A percentile compares a stretch with the other conserved stretches of the same genome.
Evolutionary conservation across 352 stramenopile species (phyloP).

Genomic region (Nannochloropsis limnetica): DNA sequence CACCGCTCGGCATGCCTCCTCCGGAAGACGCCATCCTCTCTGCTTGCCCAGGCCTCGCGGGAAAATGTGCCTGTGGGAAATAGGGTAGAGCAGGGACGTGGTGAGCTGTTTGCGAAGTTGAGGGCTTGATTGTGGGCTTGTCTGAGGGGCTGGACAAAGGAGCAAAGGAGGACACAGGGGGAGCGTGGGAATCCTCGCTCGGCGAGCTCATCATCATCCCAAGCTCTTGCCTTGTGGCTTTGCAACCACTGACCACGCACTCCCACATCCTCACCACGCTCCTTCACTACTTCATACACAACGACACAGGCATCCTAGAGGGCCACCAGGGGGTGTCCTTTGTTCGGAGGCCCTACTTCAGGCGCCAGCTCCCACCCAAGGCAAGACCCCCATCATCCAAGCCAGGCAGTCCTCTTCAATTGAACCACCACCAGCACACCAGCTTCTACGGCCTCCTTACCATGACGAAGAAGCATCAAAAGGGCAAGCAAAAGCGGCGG

Average conservation of each 20-base stretch:
- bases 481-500: constrained; percentile 29
- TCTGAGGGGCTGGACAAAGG: too few species aligned
- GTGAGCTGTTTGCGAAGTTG: neutral
- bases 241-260: neutral
- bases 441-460: neutral
- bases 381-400: neutral
- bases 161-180: neutral
- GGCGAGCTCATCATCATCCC: too few species aligned
- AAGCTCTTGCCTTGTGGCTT: too few species aligned
- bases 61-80: neutral
- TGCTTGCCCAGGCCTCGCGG: neutral
- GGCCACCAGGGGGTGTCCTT: neutral
- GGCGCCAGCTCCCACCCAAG: neutral
- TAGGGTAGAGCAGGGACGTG: neutral
- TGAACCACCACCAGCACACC: neutral
- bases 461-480: constrained; percentile 30
- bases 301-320: neutral
- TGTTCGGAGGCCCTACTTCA: neutral
- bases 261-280: neutral
- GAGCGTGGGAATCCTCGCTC: too few species aligned
- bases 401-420: neutral
- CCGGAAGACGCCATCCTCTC: neutral
- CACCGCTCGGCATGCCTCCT: too few species aligned
- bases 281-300: neutral
- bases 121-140: neutral